Percentiles rank a stretch among this genome's conserved stretches.
phyloP scores from a whole-genome alignment of 306 rosid species.

The Gillenia trifoliata region DNA sequence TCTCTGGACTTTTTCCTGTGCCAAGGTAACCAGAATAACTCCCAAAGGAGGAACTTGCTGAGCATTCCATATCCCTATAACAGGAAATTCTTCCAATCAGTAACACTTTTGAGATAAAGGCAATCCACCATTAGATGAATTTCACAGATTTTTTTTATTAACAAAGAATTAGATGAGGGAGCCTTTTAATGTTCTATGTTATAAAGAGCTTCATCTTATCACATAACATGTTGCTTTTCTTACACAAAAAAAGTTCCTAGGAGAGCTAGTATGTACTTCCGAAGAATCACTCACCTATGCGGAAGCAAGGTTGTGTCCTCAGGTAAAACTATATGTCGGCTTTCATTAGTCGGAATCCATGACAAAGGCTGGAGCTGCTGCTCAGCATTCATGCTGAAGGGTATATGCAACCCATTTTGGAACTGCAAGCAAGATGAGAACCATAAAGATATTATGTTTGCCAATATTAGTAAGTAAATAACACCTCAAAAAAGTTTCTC shows the following conservation, averaged over 20 bases:
- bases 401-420: conserved; percentile 59
- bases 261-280: not conserved
- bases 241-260: not conserved
- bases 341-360: conserved; percentile 52
- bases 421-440: conserved; percentile 59
- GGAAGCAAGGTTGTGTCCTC: conserved; percentile 67
- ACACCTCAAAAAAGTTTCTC: not conserved
- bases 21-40: conserved; percentile 52
- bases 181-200: not conserved
- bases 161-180: not conserved
- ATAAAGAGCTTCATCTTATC: not conserved
- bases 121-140: not conserved
- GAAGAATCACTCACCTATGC: conserved; percentile 42
- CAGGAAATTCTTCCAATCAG: conserved; percentile 1
- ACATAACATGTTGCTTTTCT: not conserved
- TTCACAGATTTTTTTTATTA: not conserved
- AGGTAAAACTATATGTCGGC: conserved; percentile 45
- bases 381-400: conserved; percentile 59
- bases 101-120: not conserved
- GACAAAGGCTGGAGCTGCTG: conserved; percentile 73
- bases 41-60: conserved; percentile 53
- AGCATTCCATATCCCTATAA: conserved; percentile 71
- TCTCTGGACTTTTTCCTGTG: conserved; percentile 40
- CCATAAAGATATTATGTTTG: not conserved
- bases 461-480: not conserved